Conservation (phyloP, 1,139 yeast species). For the Suhomyces terraborum region DNA sequence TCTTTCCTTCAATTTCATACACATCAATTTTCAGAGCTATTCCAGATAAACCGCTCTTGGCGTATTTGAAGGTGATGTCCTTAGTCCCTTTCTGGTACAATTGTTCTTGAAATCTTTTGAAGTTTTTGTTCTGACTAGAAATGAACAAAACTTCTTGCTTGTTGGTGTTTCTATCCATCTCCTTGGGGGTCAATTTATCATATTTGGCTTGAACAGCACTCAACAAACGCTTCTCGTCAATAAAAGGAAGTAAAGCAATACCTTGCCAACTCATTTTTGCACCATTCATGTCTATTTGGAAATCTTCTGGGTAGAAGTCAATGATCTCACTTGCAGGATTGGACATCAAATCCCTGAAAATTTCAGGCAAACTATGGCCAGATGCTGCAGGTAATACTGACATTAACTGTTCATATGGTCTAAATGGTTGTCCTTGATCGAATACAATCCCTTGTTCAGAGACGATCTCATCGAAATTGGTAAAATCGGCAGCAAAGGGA, state of each 20-base stretch:
- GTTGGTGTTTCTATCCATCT: constrained; percentile 65
- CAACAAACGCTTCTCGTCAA: constrained; percentile 77
- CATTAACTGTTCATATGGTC: constrained; percentile 96
- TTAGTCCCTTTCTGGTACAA: constrained; percentile 31
- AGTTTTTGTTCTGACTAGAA: constrained; percentile 58
- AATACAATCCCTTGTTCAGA: constrained; percentile 63
- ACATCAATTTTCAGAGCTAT: constrained; percentile 45
- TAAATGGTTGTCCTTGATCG: constrained; percentile 74
- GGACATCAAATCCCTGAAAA: constrained; percentile 82
- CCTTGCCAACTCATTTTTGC: constrained; percentile 96
- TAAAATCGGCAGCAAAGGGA: constrained; percentile 91
- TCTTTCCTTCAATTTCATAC: constrained; percentile 49
- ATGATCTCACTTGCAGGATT: constrained; percentile 79
- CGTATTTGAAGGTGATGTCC: constrained; percentile 46
- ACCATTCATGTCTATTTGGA: constrained; percentile 93
- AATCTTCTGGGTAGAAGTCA: constrained; percentile 89
- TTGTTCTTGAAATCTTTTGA: constrained; percentile 34
- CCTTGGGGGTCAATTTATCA: constrained; percentile 64
- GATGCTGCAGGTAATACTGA: constrained; percentile 97
- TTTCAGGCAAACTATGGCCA: constrained; percentile 84
- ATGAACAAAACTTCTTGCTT: constrained; percentile 63
- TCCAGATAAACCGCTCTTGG: constrained; percentile 69
- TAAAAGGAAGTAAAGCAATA: constrained; percentile 85
- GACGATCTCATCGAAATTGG: constrained; percentile 46
- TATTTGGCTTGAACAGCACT: constrained; percentile 68